Base-by-base conservation (phyloP, 2,329 filamentous ascomycete genomes). In the Phaeoacremonium minimum region DNA sequence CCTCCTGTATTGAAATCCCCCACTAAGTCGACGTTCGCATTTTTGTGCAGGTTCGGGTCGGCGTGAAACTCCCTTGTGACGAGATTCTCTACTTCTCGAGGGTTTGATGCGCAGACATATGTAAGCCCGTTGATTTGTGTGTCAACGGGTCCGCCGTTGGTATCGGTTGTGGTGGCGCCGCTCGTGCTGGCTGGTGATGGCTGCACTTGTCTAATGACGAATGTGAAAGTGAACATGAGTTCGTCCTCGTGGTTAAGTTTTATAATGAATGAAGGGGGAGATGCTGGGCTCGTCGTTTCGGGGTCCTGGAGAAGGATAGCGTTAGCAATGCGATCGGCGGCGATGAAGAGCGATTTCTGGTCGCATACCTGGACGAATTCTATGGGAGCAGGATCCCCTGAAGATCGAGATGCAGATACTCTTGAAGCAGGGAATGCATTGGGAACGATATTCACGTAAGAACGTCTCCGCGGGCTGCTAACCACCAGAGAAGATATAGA, bases 11-110 rank as follows among this genome's bases (percentile, higher is more conserved):
- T 75, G 56, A 85, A 96, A 58, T 95, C 89, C 4, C 93, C 93
- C n/a, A 98, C 83, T 30, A 97, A 73, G 53, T 94, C 85, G 28
- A 98, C 93, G 56, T 97, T 97, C 37, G 89, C 77, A 56, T 96
- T 97, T 58, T 95, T 97, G 68, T 98, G 93, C 38, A 98, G 70
- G 55, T 98, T 98, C 1, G 93, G 93, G 55, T 98, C 89, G 47
- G 91, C 89, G 50, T 97, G 89, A 52, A 98, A 97, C 60, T 98
- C 93, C 50, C 90, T 76, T 13, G 91, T 97, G 32, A 97, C 83
- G 32, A 98, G 69, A 48, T 93, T 96, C 55, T 97, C 93, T 36
- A 98, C 78, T 52, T 98, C 93, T 62, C 79, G 85, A 19, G 80
- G 67, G 35, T 82, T 95, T 1, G 90, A 87, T 29, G 87, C 91